Evolutionary conservation across 441 rosid genomes (phyloP).

Genomic region (Adansonia rubrostipa): DNA sequence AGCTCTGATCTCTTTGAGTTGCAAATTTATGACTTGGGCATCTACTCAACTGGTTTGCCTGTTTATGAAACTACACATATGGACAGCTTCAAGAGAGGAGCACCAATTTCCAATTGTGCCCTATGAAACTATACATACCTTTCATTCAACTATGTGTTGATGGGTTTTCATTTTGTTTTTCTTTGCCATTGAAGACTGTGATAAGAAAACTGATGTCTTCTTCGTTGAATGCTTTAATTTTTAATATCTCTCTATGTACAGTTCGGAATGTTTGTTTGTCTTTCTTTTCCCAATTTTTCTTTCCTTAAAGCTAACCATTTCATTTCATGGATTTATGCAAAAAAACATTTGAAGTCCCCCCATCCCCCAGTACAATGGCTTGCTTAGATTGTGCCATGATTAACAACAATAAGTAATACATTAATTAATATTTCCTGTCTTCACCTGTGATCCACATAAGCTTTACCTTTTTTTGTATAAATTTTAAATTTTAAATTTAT

Average conservation of each 20-base stretch:
- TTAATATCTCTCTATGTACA: slow-evolving; percentile 36
- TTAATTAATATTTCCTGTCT: no score
- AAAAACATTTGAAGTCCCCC: no score
- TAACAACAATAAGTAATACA: no score
- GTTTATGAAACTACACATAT: slow-evolving; percentile 91
- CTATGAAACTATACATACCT: slow-evolving; percentile 37
- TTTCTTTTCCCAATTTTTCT: slow-evolving; percentile 21
- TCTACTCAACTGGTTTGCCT: slow-evolving; percentile 75
- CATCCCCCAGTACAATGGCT: slow-evolving; percentile 22
- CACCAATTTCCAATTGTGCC: slow-evolving; percentile 43
- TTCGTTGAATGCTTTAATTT: slow-evolving; percentile 11
- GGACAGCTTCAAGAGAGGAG: slow-evolving; percentile 58
- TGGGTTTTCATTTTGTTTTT: slow-evolving; percentile 27
- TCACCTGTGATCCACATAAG: slow-evolving; percentile 27
- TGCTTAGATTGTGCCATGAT: slow-evolving; percentile 43
- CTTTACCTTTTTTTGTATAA: slow-evolving; percentile 3
- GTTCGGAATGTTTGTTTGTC: slow-evolving; percentile 43
- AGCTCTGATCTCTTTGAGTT: slow-evolving; percentile 97
- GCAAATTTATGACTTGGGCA: slow-evolving; percentile 73
- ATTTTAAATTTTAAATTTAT: no score
- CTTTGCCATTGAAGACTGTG: slow-evolving; percentile 12
- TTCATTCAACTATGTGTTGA: slow-evolving; percentile 30
- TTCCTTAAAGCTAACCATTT: no score
- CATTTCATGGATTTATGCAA: no score
- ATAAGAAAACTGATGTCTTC: slow-evolving; percentile 23